Conservation (phyloP, 176 grass and related monocot genomes). For the Microstegium vimineum region DNA sequence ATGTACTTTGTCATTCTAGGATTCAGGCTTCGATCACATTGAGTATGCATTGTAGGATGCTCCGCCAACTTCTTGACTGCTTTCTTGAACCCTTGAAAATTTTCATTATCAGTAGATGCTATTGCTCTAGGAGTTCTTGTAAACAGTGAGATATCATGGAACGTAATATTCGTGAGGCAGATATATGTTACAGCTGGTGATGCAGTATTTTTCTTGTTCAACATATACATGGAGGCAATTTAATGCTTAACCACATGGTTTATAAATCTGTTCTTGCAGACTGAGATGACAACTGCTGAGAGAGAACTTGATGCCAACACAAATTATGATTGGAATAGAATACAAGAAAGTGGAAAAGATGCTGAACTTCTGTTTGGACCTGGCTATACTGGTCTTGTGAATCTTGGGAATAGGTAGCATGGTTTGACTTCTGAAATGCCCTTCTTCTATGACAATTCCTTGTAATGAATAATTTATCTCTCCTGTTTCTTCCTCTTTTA, state of each 20-base stretch:
- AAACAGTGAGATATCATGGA: background rate
- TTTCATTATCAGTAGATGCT: background rate
- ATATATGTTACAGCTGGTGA: background rate
- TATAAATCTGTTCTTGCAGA: constrained; percentile 47
- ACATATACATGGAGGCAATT: background rate
- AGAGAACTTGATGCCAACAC: constrained; percentile 98
- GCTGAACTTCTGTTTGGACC: constrained; percentile 82
- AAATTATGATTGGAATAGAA: constrained; percentile 98
- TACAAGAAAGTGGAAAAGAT: constrained; percentile 94
- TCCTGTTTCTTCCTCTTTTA: constrained; percentile 10
- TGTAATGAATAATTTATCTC: background rate
- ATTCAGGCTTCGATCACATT: background rate
- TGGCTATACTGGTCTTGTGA: constrained; percentile 87
- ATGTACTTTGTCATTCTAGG: background rate
- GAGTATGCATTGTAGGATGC: background rate
- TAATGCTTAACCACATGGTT: background rate
- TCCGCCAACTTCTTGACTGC: background rate
- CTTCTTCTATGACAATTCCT: constrained; percentile 21
- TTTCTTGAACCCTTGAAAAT: background rate
- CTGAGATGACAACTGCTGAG: constrained; percentile 99
- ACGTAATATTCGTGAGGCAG: background rate
- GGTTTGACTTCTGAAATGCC: background rate
- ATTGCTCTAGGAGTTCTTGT: background rate
- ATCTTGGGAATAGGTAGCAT: constrained; percentile 91
- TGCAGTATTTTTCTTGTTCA: background rate